Evolutionary conservation across 2,329 filamentous ascomycete genomes (phyloP), one percentile per base, ranked within the genome.

Genomic region (Cordyceps javanica): DNA sequence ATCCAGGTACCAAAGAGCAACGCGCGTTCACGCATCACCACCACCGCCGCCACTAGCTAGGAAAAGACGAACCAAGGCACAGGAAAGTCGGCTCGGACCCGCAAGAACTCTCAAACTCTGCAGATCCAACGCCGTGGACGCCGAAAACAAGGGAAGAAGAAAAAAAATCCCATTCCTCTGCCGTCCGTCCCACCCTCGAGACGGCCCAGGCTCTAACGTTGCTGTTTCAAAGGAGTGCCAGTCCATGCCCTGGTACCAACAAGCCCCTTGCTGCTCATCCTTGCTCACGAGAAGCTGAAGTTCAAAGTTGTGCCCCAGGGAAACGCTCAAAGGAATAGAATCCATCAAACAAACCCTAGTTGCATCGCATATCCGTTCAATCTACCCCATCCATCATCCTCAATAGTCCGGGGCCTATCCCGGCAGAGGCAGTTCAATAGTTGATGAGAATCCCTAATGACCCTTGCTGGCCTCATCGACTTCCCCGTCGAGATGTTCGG

Each of bases 11-110:
- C 14, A 25, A n/a, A 44, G 14, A 38, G 23, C 34, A 52, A 52
- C 49, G 49, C 49, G 49, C 42, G 42, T 52, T n/a, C n/a, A n/a
- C n/a, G n/a, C 49, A 39, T 34, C 49, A 52, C 10, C 10, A 30
- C 5, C 10, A 36, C n/a, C 38, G 21, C n/a, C 5, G 28, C 11
- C 41, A 48, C 26, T 26, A 48, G n/a, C 34, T 7, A 16, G 34
- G 34, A 32, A 48, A 46, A 46, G 42, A 16, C n/a, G 13, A 23
- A 23, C 39, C 8, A 14, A 14, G 41, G 23, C 25, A 44, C 25
- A 16, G 25, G 6, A 46, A 25, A 5, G 13, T 30, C 28, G 45
- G 11, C 49, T 28, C 49, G 23, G 34, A 34, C 11, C 32, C 21
- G 32, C 42, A 19, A 21, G 25, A 14, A 26, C 23, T 28, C 34